Base-by-base conservation (phyloP, 176 grass and related monocot species). In the Avena sativa region DNA sequence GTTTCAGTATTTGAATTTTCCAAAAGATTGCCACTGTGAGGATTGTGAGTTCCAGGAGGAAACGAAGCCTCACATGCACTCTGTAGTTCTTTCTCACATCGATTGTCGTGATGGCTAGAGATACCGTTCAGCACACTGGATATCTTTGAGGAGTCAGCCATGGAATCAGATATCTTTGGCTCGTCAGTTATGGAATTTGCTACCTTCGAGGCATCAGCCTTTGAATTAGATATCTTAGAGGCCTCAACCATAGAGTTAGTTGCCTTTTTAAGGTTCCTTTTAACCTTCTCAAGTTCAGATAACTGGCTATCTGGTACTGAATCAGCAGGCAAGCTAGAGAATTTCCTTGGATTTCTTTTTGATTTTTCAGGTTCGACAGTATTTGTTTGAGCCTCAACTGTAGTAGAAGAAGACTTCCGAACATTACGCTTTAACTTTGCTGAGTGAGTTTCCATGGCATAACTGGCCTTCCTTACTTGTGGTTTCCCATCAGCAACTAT, bases 261-360 rank as follows among this genome's bases (percentile, higher is more conserved):
- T 86, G 91, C 89, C 89, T 94, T 98, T 84, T 94, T 91, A 70
- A 98, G 92, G 71, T 87, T 98, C 36, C 88, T 89, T 81, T 98
- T 98, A 70, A 98, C 97, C 81, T 94, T 96, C 69, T 96, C 97
- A 64, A 98, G 90, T 85, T 98, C 97, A 80, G 90, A 93, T 82
- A 93, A 87, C 65, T 91, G 85, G 82, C 86, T 90, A 55, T 94
- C 94, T 76, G 89, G 94, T 49, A 82, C 80, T 75, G 90, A 87
- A 71, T 96, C 93, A 81, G 66, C 76, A 81, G 81, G 47, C 59
- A 63, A 63, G n/a, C 50, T 77, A 69, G 81, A 76, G 0, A 87
- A 55, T 82, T 92, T 98, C 81, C 79, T 90, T 59, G 71, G 23
- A 56, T 92, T 94, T 30, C 83, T 76, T 89, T 88, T 94, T 55